Evolutionary conservation across 2,329 filamentous ascomycete species (phyloP).

Genomic region (Truncatella angustata): DNA sequence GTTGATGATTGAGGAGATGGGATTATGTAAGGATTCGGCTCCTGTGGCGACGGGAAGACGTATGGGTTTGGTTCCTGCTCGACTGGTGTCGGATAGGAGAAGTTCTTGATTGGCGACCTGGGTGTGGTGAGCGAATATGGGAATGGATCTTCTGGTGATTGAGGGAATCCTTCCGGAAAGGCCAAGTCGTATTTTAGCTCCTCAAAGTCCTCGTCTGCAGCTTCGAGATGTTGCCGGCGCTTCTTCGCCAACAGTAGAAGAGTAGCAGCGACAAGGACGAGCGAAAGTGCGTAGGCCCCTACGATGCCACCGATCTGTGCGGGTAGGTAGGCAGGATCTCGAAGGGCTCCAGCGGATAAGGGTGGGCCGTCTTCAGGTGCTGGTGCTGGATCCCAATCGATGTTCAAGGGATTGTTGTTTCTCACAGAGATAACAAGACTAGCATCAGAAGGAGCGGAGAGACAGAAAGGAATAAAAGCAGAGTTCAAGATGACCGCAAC

Average conservation of each 20-base stretch:
- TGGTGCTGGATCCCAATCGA: slow-evolving; percentile 57
- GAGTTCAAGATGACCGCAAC: slow-evolving; percentile 22
- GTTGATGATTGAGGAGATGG: slow-evolving; percentile 47
- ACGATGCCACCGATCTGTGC: slow-evolving; percentile 82
- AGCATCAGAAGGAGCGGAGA: slow-evolving; percentile 16
- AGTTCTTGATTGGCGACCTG: slow-evolving; percentile 42
- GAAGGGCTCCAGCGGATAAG: slow-evolving; percentile 55
- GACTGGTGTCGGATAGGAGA: slow-evolving; percentile 48
- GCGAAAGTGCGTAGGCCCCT: slow-evolving; percentile 75
- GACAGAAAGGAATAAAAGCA: slow-evolving; percentile 25
- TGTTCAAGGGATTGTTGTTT: slow-evolving; percentile 37
- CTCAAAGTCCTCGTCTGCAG: slow-evolving; percentile 51
- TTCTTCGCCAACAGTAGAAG: slow-evolving; percentile 60
- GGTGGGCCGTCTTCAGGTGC: slow-evolving; percentile 59
- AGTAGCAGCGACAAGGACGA: slow-evolving; percentile 69
- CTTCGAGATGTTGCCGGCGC: slow-evolving; percentile 49
- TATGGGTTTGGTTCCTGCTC: slow-evolving; percentile 36
- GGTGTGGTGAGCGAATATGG: slow-evolving; percentile 31
- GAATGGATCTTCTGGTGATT: slow-evolving; percentile 18
- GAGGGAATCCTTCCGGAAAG: slow-evolving; percentile 22
- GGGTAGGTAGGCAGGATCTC: slow-evolving; percentile 67
- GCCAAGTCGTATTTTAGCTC: slow-evolving; percentile 32
- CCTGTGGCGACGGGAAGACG: slow-evolving; percentile 41
- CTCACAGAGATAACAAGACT: slow-evolving; percentile 20
- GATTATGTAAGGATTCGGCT: slow-evolving; percentile 42